Evolutionary conservation across 352 stramenopile species (phyloP).

Genomic region (Peronosclerospora sorghi): DNA sequence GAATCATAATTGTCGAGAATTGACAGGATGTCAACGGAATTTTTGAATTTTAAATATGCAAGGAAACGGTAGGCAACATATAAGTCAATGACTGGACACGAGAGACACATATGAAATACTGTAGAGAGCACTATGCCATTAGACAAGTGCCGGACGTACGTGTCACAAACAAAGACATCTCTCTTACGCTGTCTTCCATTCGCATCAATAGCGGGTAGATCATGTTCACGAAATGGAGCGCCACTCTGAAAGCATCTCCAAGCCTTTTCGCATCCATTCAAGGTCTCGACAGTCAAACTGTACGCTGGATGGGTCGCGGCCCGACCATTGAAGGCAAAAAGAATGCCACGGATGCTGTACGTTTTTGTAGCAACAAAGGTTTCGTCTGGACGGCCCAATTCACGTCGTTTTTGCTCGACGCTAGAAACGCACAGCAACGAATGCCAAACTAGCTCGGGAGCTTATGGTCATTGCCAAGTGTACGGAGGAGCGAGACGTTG

Average conservation of each 20-base stretch:
- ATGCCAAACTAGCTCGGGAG: conserved; percentile 63
- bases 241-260: conserved; percentile 2
- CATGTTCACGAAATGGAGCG: conserved; percentile 11
- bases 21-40: too few species aligned
- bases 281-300: conserved; percentile 27
- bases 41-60: too few species aligned
- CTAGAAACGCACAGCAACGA: conserved; percentile 69
- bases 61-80: too few species aligned
- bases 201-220: too few species aligned
- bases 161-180: too few species aligned
- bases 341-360: conserved; percentile 65
- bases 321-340: conserved; percentile 76
- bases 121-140: too few species aligned
- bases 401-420: not conserved
- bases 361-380: conserved; percentile 29
- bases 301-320: conserved; percentile 66
- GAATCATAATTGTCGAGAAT: too few species aligned
- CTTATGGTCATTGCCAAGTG: conserved; percentile 68
- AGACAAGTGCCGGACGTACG: too few species aligned
- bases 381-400: too few species aligned
- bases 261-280: not conserved
- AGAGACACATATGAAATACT: too few species aligned
- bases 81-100: too few species aligned
- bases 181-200: too few species aligned
- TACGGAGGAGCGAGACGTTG: conserved; percentile 5